Conservation (phyloP, 1,139 yeast species). For the Blastobotrys illinoisensis region DNA sequence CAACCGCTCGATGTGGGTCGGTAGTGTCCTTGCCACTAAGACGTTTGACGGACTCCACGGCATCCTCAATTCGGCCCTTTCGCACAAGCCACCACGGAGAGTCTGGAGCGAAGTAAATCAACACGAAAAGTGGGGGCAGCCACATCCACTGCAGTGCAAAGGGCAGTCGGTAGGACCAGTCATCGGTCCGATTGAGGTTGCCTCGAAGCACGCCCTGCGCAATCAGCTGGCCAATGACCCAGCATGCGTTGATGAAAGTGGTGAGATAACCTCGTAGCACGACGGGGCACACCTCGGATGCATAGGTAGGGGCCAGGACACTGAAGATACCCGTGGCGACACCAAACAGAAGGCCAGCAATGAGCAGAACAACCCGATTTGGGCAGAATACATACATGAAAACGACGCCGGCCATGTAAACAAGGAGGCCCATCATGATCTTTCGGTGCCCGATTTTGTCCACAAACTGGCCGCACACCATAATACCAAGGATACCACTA, state of each 20-base stretch:
- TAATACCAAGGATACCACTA: slow-evolving; percentile 37
- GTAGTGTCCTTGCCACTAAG: slow-evolving; percentile 24
- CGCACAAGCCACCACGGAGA: slow-evolving; percentile 52
- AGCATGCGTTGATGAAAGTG: slow-evolving; percentile 37
- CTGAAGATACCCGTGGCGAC: slow-evolving; percentile 44
- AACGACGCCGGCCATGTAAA: slow-evolving; percentile 33
- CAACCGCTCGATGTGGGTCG: slow-evolving; percentile 32
- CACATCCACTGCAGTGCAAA: slow-evolving; percentile 56
- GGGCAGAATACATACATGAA: slow-evolving; percentile 37
- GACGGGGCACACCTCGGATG: slow-evolving; percentile 44
- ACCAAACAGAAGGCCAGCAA: slow-evolving; percentile 40
- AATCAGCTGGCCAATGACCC: slow-evolving; percentile 41
- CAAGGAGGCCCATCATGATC: slow-evolving; percentile 34
- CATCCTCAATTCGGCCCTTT: slow-evolving; percentile 33
- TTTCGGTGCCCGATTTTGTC: slow-evolving; percentile 37
- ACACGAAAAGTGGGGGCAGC: slow-evolving; percentile 50
- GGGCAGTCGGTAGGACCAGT: slow-evolving; percentile 40
- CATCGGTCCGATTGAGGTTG: background rate
- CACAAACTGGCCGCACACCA: slow-evolving; percentile 37
- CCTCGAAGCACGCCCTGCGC: slow-evolving; percentile 7
- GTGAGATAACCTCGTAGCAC: slow-evolving; percentile 40
- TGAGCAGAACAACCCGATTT: slow-evolving; percentile 32
- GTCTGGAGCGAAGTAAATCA: slow-evolving; percentile 49
- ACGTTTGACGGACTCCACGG: slow-evolving; percentile 8
- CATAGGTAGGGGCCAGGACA: slow-evolving; percentile 41